These are phyloP conservation scores for Vitis hybrid DNA, from an alignment of 177 flowering plant genomes.

Conservation along the genomic window DNA sequence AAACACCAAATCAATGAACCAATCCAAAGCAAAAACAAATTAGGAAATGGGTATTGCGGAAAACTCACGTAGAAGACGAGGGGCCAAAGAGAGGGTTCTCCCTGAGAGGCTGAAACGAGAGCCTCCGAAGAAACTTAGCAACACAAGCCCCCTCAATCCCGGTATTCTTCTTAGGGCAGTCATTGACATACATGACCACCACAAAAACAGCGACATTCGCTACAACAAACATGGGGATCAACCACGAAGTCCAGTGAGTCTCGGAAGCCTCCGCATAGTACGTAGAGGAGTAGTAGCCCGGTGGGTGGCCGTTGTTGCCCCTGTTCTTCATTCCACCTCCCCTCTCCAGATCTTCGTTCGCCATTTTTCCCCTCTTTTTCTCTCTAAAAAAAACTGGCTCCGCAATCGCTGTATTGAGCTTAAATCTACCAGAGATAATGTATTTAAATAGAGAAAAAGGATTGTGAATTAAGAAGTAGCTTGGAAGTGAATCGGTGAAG, in stretches of 20 bases:
- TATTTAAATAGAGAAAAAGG: not conserved
- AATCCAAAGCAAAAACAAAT: conserved; percentile 3
- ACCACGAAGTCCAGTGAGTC: conserved; percentile 54
- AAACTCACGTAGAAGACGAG: conserved; percentile 49
- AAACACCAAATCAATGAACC: not conserved
- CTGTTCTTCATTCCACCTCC: conserved; percentile 21
- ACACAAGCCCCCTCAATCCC: conserved; percentile 33
- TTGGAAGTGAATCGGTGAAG: not conserved
- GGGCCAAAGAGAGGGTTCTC: conserved; percentile 72
- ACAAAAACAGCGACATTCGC: conserved; percentile 47
- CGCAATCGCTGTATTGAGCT: not conserved
- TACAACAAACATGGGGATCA: conserved; percentile 49
- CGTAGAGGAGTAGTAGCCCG: not conserved
- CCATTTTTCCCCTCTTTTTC: conserved; percentile 16
- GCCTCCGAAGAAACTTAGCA: conserved; percentile 55
- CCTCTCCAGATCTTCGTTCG: conserved; percentile 33
- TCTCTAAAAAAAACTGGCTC: not conserved
- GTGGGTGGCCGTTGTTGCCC: not conserved
- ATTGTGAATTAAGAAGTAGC: not conserved
- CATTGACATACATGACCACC: conserved; percentile 47
- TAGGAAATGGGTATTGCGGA: not conserved
- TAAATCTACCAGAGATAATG: not conserved
- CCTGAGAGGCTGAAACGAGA: conserved; percentile 54
- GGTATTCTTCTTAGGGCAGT: conserved; percentile 43
- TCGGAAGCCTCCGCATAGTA: conserved; percentile 29